These are phyloP conservation scores for Emergomyces africanus DNA, from an alignment of 2,329 filamentous ascomycete genomes.

Conservation along the genomic window DNA sequence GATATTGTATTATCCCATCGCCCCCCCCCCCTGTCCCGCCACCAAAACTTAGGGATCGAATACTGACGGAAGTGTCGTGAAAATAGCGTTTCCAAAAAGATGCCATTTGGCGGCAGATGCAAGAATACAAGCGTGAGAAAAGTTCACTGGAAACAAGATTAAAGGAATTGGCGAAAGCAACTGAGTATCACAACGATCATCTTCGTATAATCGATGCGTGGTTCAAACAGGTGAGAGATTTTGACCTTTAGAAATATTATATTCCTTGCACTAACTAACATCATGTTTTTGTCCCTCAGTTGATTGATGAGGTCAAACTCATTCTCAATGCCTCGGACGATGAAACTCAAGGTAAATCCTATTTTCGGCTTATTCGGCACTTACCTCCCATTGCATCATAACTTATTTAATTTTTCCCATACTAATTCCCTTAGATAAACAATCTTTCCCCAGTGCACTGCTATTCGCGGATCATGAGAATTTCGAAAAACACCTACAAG, in stretches of 20 bases:
- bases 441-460: conserved; percentile 39
- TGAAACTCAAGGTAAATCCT: conserved; percentile 9
- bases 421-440: background rate
- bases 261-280: conserved; percentile 2
- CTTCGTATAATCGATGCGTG: conserved; percentile 80
- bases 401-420: background rate
- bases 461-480: conserved; percentile 42
- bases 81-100: conserved; percentile 81
- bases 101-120: conserved; percentile 94
- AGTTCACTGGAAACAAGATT: conserved; percentile 67
- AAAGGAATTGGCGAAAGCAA: conserved; percentile 64
- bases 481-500: conserved; percentile 69
- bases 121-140: conserved; percentile 91
- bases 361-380: background rate
- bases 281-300: conserved; percentile 14
- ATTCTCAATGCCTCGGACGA: conserved; percentile 22
- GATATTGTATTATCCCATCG: background rate
- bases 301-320: conserved; percentile 36
- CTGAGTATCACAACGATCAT: conserved; percentile 81
- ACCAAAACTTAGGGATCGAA: background rate
- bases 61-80: conserved; percentile 13
- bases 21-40: conserved; percentile 4
- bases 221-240: conserved; percentile 72
- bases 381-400: too few relatives aligned
- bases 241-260: background rate